Percentiles rank a stretch among this genome's conserved stretches.
These are phyloP conservation scores for Lachnellula hyalina DNA, from an alignment of 2,329 filamentous ascomycete species.

Conservation along the genomic window DNA sequence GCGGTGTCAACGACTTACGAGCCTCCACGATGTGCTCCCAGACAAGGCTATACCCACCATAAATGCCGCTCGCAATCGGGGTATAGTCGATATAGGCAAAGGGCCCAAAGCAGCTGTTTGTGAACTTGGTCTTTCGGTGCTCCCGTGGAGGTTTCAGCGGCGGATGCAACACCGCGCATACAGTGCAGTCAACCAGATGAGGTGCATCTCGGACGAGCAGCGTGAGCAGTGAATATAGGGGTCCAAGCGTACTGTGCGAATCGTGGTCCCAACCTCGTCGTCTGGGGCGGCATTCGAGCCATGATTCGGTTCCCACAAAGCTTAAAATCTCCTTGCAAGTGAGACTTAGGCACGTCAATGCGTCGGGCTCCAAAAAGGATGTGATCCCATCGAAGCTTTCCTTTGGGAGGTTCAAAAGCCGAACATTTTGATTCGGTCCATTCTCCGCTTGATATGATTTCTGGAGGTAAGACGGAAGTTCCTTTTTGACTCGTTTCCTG, in stretches of 20 bases:
- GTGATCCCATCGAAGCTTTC: background rate
- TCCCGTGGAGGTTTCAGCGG: slow-evolving; percentile 3
- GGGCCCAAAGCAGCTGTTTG: slow-evolving; percentile 2
- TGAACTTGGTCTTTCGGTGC: slow-evolving; percentile 2
- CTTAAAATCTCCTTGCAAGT: slow-evolving; percentile 4
- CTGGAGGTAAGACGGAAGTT: background rate
- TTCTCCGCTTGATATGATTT: background rate
- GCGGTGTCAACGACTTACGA: background rate
- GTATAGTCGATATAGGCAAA: slow-evolving; percentile 1
- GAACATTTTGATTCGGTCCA: background rate
- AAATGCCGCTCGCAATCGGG: background rate
- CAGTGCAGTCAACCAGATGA: background rate
- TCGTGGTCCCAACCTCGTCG: background rate
- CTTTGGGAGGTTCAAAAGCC: background rate
- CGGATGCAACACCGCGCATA: slow-evolving; percentile 1
- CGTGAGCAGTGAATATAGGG: background rate
- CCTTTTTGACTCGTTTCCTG: background rate
- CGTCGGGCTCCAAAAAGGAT: background rate
- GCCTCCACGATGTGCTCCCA: background rate
- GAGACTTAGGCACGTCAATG: slow-evolving; percentile 2
- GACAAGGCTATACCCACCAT: slow-evolving; percentile 1
- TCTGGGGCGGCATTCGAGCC: slow-evolving; percentile 3
- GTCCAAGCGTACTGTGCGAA: background rate
- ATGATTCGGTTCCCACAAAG: slow-evolving; percentile 2
- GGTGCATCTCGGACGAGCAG: background rate